Conservation (phyloP, 1,139 yeast species). For the Kurtzmaniella natalensis region DNA sequence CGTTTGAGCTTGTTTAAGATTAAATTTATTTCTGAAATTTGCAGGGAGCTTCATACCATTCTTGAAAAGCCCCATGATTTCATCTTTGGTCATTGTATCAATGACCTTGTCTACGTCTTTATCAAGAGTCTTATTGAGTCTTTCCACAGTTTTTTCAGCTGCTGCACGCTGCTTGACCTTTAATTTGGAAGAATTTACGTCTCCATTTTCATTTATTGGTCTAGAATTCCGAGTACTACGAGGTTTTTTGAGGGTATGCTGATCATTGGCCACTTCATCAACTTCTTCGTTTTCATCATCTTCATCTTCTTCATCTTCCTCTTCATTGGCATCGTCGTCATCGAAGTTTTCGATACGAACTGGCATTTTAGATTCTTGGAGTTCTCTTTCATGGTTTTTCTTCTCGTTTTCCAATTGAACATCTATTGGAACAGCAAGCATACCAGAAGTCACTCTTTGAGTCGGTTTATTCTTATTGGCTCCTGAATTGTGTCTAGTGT, state of each 20-base stretch:
- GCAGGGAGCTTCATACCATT: constrained; percentile 17
- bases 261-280: no score
- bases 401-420: constrained; percentile 7
- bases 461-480: constrained; percentile 23
- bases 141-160: no score
- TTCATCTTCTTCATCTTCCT: constrained; percentile 3
- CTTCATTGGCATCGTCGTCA: not conserved
- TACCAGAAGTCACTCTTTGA: constrained; percentile 62
- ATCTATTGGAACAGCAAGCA: constrained; percentile 40
- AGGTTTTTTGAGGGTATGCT: no score
- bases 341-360: not conserved
- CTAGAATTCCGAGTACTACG: no score
- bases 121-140: no score
- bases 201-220: no score
- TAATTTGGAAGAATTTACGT: no score
- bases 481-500: constrained; percentile 8
- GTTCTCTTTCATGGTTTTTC: constrained; percentile 1
- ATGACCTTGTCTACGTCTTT: no score
- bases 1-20: constrained; percentile 8
- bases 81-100: constrained; percentile 19
- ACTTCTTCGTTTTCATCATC: constrained; percentile 1
- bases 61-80: constrained; percentile 22
- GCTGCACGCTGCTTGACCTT: no score
- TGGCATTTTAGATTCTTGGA: constrained; percentile 1
- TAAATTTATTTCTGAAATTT: constrained; percentile 11